phyloP scores from a whole-genome alignment of 805 yeast genomes.

The Metschnikowia hibisci region DNA sequence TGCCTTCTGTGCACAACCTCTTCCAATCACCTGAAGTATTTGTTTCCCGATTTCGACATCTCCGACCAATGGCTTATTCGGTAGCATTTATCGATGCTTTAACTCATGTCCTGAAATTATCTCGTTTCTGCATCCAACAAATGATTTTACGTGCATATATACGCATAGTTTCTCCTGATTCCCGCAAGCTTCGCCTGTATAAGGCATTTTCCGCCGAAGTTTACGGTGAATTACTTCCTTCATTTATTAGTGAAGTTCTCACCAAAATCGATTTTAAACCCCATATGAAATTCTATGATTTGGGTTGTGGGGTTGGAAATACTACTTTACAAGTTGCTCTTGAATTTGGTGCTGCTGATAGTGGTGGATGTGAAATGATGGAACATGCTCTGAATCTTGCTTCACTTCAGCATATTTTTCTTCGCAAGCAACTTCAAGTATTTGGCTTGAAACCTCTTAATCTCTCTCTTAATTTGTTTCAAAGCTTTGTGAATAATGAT shows the following conservation, averaged over 20 bases:
- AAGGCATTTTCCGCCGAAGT: conserved; percentile 87
- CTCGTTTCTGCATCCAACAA: conserved; percentile 46
- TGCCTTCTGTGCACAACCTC: conserved; percentile 1
- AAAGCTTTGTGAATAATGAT: conserved; percentile 67
- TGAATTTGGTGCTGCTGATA: conserved; percentile 68
- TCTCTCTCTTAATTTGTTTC: conserved; percentile 55
- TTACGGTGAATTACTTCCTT: conserved; percentile 86
- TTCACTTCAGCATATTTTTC: conserved; percentile 53
- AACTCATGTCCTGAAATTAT: conserved; percentile 10
- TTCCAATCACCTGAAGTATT: conserved; percentile 11
- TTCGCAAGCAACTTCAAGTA: conserved; percentile 51
- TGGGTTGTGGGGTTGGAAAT: conserved; percentile 95
- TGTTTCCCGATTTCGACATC: conserved; percentile 17
- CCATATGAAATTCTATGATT: conserved; percentile 66
- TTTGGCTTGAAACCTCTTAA: conserved; percentile 63
- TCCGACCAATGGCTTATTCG: conserved; percentile 17
- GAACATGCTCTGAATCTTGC: conserved; percentile 71
- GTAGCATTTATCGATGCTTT: conserved; percentile 17
- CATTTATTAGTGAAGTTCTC: conserved; percentile 60
- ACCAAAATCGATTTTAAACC: conserved; percentile 55
- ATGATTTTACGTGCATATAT: conserved; percentile 68
- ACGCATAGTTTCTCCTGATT: conserved; percentile 74
- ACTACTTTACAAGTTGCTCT: conserved; percentile 86
- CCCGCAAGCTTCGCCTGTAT: conserved; percentile 59
- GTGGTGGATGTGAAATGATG: conserved; percentile 92